Conservation (phyloP, 2,329 filamentous ascomycete genomes). For the Sclerotinia subarctica region DNA sequence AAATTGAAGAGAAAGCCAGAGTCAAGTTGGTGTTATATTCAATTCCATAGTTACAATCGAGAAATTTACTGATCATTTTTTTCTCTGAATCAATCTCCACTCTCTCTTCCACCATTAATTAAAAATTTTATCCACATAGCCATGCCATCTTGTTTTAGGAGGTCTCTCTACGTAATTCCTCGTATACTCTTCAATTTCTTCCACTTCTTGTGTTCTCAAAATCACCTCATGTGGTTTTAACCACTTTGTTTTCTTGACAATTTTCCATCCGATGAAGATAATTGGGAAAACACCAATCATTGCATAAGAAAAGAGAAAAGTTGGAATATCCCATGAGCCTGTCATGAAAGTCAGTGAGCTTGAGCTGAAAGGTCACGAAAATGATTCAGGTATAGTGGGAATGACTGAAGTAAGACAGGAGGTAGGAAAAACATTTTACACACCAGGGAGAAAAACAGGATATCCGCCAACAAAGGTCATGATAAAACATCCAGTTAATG, state of each 20-base stretch:
- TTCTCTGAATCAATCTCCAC: not conserved
- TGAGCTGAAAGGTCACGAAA: not conserved
- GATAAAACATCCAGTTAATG: constrained; percentile 50
- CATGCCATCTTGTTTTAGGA: constrained; percentile 31
- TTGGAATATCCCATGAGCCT: constrained; percentile 54
- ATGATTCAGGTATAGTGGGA: not conserved
- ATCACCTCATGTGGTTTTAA: constrained; percentile 53
- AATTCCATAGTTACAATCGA: not conserved
- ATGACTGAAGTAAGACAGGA: no score
- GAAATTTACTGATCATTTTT: not conserved
- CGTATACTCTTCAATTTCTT: constrained; percentile 61
- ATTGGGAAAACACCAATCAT: constrained; percentile 60
- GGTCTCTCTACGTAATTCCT: constrained; percentile 46
- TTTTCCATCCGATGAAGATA: constrained; percentile 59
- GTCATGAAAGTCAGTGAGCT: not conserved
- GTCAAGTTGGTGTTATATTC: no score
- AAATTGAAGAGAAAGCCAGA: no score
- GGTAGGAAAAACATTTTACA: not conserved
- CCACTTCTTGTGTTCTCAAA: constrained; percentile 49
- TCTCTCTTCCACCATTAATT: constrained; percentile 10
- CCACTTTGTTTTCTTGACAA: constrained; percentile 54
- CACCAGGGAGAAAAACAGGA: constrained; percentile 54
- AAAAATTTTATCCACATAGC: constrained; percentile 31
- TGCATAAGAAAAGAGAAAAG: constrained; percentile 57
- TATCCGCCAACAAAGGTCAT: constrained; percentile 63